These are phyloP conservation scores for Trichopus zeylanicus DNA, from an alignment of 116 monocot genomes.

Conservation along the genomic window DNA sequence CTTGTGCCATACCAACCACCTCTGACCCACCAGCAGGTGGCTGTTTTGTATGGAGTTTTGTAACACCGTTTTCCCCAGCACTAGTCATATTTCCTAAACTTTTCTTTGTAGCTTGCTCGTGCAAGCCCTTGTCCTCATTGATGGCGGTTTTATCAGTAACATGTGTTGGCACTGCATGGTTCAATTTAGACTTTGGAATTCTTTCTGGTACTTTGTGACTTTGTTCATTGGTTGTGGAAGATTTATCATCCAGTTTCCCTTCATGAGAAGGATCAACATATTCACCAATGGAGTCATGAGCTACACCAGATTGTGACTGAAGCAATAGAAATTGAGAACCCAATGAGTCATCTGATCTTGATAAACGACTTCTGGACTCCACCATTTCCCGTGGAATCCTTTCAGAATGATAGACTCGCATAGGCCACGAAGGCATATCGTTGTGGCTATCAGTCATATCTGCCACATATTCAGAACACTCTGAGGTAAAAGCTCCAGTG, in stretches of 20 bases:
- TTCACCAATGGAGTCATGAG: conserved; percentile 55
- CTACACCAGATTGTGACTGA: conserved; percentile 37
- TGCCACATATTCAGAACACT: conserved; percentile 45
- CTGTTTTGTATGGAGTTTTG: conserved; percentile 12
- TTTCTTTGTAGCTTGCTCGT: conserved; percentile 12
- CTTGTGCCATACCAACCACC: neutral
- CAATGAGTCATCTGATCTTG: conserved; percentile 92
- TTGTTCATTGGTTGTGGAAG: conserved; percentile 9
- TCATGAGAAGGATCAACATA: conserved; percentile 34
- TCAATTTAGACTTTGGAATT: conserved; percentile 10
- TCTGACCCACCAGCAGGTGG: conserved; percentile 17
- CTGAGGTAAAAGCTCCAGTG: conserved; percentile 27
- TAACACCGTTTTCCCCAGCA: conserved; percentile 13
- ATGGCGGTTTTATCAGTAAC: conserved; percentile 6
- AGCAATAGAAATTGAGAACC: conserved; percentile 52
- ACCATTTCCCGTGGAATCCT: conserved; percentile 62
- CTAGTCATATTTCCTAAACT: conserved; percentile 7
- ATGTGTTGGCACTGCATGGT: neutral
- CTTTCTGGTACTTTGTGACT: conserved; percentile 1
- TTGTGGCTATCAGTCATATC: conserved; percentile 30
- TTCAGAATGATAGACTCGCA: conserved; percentile 69
- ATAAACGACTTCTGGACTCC: conserved; percentile 43
- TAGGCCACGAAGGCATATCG: conserved; percentile 36
- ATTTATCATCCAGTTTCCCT: conserved; percentile 16
- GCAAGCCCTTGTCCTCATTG: conserved; percentile 8